Conservation (phyloP, 73 alveolate genomes). For the Symbiodinium natans region DNA sequence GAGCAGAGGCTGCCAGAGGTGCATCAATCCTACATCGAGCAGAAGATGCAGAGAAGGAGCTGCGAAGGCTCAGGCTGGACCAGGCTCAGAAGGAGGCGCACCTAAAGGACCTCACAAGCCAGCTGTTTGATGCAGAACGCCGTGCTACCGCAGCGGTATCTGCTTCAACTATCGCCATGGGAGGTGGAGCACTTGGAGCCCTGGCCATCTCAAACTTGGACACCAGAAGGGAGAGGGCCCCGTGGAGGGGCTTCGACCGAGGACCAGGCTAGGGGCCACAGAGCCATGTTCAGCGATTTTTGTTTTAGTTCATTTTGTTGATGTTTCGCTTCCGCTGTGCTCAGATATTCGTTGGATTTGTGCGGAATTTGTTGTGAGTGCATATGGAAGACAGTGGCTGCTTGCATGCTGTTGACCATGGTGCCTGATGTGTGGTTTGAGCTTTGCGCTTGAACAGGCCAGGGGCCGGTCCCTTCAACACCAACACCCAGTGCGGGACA, state of each 20-base stretch:
- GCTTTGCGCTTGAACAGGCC: background rate
- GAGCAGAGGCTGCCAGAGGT: slow-evolving; percentile 86
- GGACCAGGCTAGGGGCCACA: slow-evolving; percentile 5
- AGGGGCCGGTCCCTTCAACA: background rate
- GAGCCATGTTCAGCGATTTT: too few relatives aligned
- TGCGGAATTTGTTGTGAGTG: too few relatives aligned
- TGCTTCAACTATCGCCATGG: background rate
- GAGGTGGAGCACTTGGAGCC: background rate
- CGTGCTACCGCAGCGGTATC: slow-evolving; percentile 36
- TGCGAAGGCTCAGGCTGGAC: slow-evolving; percentile 20
- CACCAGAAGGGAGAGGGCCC: background rate
- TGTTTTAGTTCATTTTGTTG: too few relatives aligned
- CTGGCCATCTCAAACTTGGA: background rate
- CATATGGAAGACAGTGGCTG: background rate
- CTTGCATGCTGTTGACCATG: background rate
- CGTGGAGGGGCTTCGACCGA: background rate
- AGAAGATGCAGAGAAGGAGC: slow-evolving; percentile 70
- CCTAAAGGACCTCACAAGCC: slow-evolving; percentile 39
- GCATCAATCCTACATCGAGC: slow-evolving; percentile 48
- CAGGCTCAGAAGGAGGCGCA: background rate
- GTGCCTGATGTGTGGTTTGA: too few relatives aligned
- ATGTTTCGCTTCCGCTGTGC: too few relatives aligned
- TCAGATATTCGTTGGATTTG: too few relatives aligned
- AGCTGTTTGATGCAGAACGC: slow-evolving; percentile 69
- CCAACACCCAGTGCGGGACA: background rate